Evolutionary conservation across 1,284 basidiomycete genomes (phyloP).

Genomic region (Pyrrhoderma lamaoense): DNA sequence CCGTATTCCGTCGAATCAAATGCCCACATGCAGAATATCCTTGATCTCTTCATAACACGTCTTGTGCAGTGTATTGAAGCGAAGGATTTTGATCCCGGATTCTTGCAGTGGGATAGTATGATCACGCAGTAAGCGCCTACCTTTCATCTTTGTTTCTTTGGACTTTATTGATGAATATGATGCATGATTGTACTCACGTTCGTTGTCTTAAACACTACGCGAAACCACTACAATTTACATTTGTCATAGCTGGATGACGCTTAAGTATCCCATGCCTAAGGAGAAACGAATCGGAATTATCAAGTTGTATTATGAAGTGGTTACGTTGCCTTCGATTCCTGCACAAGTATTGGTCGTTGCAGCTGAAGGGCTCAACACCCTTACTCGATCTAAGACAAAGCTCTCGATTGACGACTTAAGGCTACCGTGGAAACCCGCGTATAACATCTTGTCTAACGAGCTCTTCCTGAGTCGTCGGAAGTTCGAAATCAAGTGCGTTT

Average conservation of each 20-base stretch:
- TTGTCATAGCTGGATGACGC: constrained; percentile 54
- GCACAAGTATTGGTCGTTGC: constrained; percentile 50
- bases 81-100: constrained; percentile 72
- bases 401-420: constrained; percentile 76
- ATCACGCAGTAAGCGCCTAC: constrained; percentile 55
- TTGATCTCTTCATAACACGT: constrained; percentile 71
- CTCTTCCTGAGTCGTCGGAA: constrained; percentile 79
- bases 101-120: constrained; percentile 75
- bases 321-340: constrained; percentile 55
- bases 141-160: background rate
- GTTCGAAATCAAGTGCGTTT: constrained; percentile 67
- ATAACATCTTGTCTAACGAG: constrained; percentile 73
- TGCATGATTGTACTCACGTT: too few species aligned
- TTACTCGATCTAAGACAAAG: constrained; percentile 66
- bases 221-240: too few species aligned
- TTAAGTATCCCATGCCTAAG: constrained; percentile 83
- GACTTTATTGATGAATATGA: background rate
- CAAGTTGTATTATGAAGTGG: constrained; percentile 72
- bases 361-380: constrained; percentile 47
- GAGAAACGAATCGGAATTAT: constrained; percentile 71
- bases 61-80: constrained; percentile 71
- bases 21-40: constrained; percentile 70
- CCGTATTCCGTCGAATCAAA: constrained; percentile 82
- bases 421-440: constrained; percentile 84
- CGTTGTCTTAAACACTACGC: too few species aligned